A percentile compares a stretch with the other conserved stretches of the same genome.
These are phyloP conservation scores for Russula dissimulans DNA, from an alignment of 768 basidiomycete genomes.

Conservation along the genomic window DNA sequence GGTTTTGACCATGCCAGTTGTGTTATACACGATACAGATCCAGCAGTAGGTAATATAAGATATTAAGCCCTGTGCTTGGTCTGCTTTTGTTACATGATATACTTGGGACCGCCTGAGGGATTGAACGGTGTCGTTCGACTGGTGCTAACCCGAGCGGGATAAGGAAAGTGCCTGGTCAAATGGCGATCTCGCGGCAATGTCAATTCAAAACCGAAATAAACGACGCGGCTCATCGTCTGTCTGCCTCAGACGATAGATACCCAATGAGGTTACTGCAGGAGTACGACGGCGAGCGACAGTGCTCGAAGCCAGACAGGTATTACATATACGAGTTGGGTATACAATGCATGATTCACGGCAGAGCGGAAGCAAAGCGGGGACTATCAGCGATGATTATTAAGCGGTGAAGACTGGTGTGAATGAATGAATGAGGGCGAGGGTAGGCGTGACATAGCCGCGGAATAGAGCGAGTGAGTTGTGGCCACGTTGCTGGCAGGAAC, in stretches of 20 bases:
- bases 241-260: too few species aligned
- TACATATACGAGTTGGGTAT: not conserved
- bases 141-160: conserved; percentile 13
- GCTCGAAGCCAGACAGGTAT: not conserved
- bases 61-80: too few species aligned
- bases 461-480: not conserved
- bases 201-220: conserved; percentile 7
- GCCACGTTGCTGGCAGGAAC: not conserved
- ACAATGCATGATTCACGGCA: not conserved
- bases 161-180: conserved; percentile 17
- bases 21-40: too few species aligned
- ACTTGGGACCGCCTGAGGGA: too few species aligned
- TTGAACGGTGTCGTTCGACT: not conserved
- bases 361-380: conserved; percentile 18
- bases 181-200: conserved; percentile 8
- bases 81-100: not conserved
- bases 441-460: not conserved
- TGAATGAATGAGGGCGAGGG: not conserved
- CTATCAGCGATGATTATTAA: conserved; percentile 6
- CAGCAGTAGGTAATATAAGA: too few species aligned
- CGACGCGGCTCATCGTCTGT: not conserved
- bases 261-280: too few species aligned
- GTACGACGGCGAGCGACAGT: not conserved
- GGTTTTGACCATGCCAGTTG: too few species aligned
- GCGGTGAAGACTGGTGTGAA: not conserved